Evolutionary conservation across 2,329 filamentous ascomycete genomes (phyloP), one percentile per base, ranked within the genome.

Genomic region (Pseudogymnoascus pannorum): DNA sequence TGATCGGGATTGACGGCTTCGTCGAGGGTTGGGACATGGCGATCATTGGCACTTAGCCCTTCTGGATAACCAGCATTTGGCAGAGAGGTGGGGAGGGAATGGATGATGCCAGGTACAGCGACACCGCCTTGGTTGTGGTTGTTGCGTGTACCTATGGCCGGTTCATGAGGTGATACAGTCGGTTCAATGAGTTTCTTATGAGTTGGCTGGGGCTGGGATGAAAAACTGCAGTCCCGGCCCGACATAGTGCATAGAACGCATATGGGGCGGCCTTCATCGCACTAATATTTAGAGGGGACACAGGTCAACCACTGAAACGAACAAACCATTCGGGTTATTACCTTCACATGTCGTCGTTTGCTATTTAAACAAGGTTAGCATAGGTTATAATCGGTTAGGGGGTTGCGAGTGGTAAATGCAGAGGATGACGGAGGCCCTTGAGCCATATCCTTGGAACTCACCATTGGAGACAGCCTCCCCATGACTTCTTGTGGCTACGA

Each of bases 281-380:
- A 73, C 67, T 72, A 36, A 11, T 9, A 12, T 7, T 44, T 3
- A 12, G 26, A 14, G 16, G 42, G 35, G 44, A 57, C 26, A n/a
- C 18, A 61, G 57, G n/a, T 67, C 16, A 51, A 36, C 16, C 11
- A 35, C 18, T 16, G 29, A 36, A 29, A 44, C 16, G 12, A 18
- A 20, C 20, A 18, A 26, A 14, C 6, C 16, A 24, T 16, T 14
- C 12, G 4, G 35, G 4, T 1, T 14, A 58, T 48, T 64, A 69
- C 71, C 68, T 72, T 72, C 61, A 72, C 68, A 59, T 73, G 72
- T 4, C 72, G 68, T 26, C 66, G 65, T 62, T 73, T 73, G 66
- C 70, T 67, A 20, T 42, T 18, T 44, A 22, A 36, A 26, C 40
- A 35, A 40, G 57, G 40, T 61, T 48, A 64, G 42, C 18, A 61